Conservation (phyloP, 2,329 filamentous ascomycete species). For the Botrytis fragariae region DNA sequence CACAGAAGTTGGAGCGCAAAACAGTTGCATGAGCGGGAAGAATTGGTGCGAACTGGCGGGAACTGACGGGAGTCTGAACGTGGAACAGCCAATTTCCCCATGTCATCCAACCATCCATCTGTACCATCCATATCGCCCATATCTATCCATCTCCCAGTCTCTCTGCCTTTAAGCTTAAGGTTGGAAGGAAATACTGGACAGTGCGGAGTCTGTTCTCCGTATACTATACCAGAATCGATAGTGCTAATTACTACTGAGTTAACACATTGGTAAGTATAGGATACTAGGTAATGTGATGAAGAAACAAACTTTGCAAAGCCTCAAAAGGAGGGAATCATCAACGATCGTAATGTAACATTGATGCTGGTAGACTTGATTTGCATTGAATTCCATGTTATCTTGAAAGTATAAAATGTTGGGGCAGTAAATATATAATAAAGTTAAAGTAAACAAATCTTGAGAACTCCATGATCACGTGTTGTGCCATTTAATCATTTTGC, state of each 20-base stretch:
- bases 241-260: not conserved
- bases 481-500: not conserved
- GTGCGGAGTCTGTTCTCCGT: not conserved
- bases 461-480: not conserved
- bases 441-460: not conserved
- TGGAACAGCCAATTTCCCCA: not conserved
- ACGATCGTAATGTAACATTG: not conserved
- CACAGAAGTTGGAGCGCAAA: not conserved
- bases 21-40: not conserved
- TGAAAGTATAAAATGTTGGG: not conserved
- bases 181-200: not conserved
- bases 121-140: not conserved
- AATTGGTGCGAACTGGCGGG: not conserved
- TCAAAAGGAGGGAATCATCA: not conserved
- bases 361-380: not conserved
- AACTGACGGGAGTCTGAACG: not conserved
- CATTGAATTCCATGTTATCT: not conserved
- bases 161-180: not conserved
- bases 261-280: not conserved
- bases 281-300: not conserved
- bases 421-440: not conserved
- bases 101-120: not conserved
- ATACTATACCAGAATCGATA: not conserved
- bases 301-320: not conserved
- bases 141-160: not conserved